These are phyloP conservation scores for Podila minutissima DNA, from an alignment of 192 early-diverging fungal genomes.

Conservation along the genomic window DNA sequence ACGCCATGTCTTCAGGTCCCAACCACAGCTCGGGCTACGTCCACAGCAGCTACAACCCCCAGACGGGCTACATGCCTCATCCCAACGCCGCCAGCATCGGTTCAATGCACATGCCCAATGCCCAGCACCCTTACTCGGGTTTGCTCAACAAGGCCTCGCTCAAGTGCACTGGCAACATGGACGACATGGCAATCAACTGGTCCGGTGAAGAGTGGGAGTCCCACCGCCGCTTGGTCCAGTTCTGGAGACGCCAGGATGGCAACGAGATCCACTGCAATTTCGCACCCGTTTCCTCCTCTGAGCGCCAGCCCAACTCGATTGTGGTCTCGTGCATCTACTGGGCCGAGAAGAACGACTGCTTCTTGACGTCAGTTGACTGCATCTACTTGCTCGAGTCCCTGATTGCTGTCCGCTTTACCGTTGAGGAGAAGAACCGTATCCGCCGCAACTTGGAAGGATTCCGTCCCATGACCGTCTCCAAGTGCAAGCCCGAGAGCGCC, in stretches of 20 bases:
- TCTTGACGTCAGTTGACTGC: constrained; percentile 84
- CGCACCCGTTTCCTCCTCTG: constrained; percentile 63
- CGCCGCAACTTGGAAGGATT: constrained; percentile 86
- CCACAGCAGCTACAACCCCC: constrained; percentile 23
- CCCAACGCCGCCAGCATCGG: constrained; percentile 31
- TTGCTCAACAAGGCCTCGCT: constrained; percentile 79
- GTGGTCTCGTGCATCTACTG: constrained; percentile 87
- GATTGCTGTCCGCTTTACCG: constrained; percentile 76
- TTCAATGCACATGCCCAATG: constrained; percentile 39
- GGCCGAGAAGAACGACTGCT: constrained; percentile 76
- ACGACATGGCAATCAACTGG: constrained; percentile 76
- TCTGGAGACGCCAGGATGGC: constrained; percentile 73
- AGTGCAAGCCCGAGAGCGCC: constrained; percentile 76
- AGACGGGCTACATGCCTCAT: constrained; percentile 17
- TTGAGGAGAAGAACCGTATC: constrained; percentile 89
- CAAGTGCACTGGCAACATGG: constrained; percentile 73
- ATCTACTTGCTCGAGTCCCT: constrained; percentile 79
- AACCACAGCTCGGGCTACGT: constrained; percentile 64
- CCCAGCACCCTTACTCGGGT: constrained; percentile 64
- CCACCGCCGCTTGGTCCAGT: constrained; percentile 76
- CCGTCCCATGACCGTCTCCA: constrained; percentile 80
- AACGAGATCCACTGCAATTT: constrained; percentile 74
- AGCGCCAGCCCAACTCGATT: constrained; percentile 70
- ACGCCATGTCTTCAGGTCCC: constrained; percentile 9
- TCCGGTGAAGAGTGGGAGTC: constrained; percentile 70